Conservation (phyloP, 2,329 filamentous ascomycete species). For the Claviceps monticola region DNA sequence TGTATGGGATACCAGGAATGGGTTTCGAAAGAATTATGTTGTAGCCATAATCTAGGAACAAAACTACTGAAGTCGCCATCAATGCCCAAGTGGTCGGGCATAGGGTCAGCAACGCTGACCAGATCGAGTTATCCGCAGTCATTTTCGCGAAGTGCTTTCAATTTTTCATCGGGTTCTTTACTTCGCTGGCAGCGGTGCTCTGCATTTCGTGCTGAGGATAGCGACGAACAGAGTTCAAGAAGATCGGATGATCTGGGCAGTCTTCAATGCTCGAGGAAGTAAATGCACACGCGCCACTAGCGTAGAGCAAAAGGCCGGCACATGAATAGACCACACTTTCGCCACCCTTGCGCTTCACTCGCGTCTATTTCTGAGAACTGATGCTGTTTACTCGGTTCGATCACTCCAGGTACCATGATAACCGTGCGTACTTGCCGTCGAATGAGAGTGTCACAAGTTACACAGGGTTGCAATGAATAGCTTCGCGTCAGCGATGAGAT, state of each 20-base stretch:
- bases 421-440: not conserved
- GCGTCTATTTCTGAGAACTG: no score
- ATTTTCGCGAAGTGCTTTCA: not conserved
- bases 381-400: no score
- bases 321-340: no score
- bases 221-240: not conserved
- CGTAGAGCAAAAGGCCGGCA: no score
- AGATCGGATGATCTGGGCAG: no score
- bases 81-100: not conserved
- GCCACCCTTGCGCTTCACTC: no score
- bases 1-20: conserved; percentile 2
- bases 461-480: not conserved
- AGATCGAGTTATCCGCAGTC: not conserved
- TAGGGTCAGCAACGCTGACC: not conserved
- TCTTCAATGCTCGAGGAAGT: no score
- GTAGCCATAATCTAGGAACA: not conserved
- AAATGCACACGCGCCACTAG: no score
- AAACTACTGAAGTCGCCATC: not conserved
- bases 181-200: no score
- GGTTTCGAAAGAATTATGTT: not conserved
- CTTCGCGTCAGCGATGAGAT: not conserved
- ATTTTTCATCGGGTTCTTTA: no score
- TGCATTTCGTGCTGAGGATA: not conserved
- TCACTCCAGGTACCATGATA: no score
- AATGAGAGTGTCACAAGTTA: not conserved